Evolutionary conservation across 1,139 yeast genomes (phyloP).

Genomic region (Candida freyschussii): DNA sequence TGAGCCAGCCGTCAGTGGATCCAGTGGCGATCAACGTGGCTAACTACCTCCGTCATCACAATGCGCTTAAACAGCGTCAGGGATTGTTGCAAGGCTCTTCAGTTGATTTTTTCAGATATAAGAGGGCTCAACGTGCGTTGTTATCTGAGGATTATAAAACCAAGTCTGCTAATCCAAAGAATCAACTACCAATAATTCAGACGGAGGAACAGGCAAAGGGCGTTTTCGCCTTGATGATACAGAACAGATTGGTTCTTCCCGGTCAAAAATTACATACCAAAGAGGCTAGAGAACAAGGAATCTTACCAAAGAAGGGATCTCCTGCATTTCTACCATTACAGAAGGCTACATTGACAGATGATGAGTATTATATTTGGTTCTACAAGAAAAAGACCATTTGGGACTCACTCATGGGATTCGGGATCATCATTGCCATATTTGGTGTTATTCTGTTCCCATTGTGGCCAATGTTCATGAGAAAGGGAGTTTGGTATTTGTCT

Average conservation of each 20-base stretch:
- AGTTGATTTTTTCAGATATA: constrained; percentile 79
- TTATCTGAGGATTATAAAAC: constrained; percentile 65
- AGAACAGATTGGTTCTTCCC: constrained; percentile 71
- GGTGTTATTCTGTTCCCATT: constrained; percentile 86
- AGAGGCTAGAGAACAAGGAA: constrained; percentile 58
- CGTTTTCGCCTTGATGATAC: constrained; percentile 63
- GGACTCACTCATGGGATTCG: constrained; percentile 60
- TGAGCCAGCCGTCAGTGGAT: constrained; percentile 10
- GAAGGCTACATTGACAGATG: constrained; percentile 70
- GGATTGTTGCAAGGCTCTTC: constrained; percentile 69
- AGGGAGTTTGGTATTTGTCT: constrained; percentile 87
- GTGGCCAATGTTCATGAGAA: constrained; percentile 91
- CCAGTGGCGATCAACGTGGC: constrained; percentile 59
- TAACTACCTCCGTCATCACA: constrained; percentile 60
- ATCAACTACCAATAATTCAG: constrained; percentile 52
- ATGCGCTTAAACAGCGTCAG: constrained; percentile 67
- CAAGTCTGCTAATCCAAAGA: constrained; percentile 49
- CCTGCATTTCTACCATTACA: constrained; percentile 67
- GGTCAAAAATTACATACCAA: constrained; percentile 65
- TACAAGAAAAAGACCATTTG: constrained; percentile 72
- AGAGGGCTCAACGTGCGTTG: constrained; percentile 77
- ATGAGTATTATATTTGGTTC: constrained; percentile 83
- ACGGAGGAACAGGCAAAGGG: constrained; percentile 55
- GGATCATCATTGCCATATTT: constrained; percentile 61
- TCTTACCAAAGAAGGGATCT: constrained; percentile 66